phyloP scores from a whole-genome alignment of 75 land plant genomes.

The Cupressus sempervirens region DNA sequence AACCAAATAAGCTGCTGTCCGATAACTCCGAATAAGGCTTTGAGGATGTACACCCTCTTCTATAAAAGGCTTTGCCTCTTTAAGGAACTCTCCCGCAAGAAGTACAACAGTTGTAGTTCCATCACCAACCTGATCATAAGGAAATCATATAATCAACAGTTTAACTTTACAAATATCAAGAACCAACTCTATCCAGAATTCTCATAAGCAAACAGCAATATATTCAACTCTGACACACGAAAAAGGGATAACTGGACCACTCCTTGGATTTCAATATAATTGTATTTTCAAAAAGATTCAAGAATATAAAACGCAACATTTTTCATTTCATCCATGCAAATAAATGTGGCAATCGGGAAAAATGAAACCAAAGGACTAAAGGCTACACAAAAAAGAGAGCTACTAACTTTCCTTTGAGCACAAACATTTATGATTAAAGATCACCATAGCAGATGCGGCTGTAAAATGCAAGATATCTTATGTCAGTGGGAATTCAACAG shows the following conservation, averaged over 20 bases:
- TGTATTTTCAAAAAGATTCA: background rate
- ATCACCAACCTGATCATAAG: constrained; percentile 76
- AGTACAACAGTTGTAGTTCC: constrained; percentile 98
- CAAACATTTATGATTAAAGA: background rate
- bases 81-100: constrained; percentile 87
- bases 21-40: constrained; percentile 74
- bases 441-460: background rate
- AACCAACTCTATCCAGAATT: background rate
- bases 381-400: background rate
- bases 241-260: background rate
- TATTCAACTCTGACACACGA: background rate
- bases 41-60: constrained; percentile 99
- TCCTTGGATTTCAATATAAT: background rate
- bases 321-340: constrained; percentile 1
- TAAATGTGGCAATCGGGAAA: background rate
- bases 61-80: constrained; percentile 95
- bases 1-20: constrained; percentile 76
- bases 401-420: background rate
- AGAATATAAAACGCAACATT: background rate
- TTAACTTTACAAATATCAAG: background rate
- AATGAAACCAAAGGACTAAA: background rate
- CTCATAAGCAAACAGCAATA: background rate
- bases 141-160: background rate
- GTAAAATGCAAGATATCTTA: background rate
- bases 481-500: background rate